These are phyloP conservation scores for Heliamphora pulchella DNA, from an alignment of 179 eudicot genomes.

Conservation along the genomic window DNA sequence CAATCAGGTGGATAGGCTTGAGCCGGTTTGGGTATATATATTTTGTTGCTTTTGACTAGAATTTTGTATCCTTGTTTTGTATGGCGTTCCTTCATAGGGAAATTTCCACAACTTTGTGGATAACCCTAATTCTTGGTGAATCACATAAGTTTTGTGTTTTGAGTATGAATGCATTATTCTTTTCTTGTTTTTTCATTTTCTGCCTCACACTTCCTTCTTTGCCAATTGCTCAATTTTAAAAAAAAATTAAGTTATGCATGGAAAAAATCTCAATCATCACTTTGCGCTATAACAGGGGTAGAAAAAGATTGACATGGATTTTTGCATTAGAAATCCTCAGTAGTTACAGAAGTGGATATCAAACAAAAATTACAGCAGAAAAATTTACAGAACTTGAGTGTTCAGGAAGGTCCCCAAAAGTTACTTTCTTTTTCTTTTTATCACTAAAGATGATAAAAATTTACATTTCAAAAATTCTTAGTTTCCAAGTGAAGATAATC, in stretches of 20 bases:
- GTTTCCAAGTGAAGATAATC: background rate
- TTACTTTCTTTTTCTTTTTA: background rate
- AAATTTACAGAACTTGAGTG: background rate
- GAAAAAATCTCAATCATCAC: background rate
- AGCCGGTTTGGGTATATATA: too few relatives aligned
- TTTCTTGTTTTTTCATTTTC: background rate
- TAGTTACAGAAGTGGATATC: background rate
- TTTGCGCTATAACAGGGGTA: background rate
- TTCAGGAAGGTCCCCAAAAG: background rate
- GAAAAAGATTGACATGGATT: conserved; percentile 1
- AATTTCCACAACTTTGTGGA: too few relatives aligned
- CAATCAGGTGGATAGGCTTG: too few relatives aligned
- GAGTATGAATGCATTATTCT: too few relatives aligned
- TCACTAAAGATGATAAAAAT: background rate
- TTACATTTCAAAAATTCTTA: background rate
- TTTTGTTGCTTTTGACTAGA: too few relatives aligned
- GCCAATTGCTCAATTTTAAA: too few relatives aligned
- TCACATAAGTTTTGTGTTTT: too few relatives aligned
- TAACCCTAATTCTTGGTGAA: too few relatives aligned
- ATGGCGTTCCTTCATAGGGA: too few relatives aligned
- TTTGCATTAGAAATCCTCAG: background rate
- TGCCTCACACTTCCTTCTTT: background rate
- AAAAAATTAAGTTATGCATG: background rate
- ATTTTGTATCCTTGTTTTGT: too few relatives aligned
- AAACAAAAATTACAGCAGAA: background rate